phyloP scores from a whole-genome alignment of 352 stramenopile genomes.

The Globisporangium iwayamae region DNA sequence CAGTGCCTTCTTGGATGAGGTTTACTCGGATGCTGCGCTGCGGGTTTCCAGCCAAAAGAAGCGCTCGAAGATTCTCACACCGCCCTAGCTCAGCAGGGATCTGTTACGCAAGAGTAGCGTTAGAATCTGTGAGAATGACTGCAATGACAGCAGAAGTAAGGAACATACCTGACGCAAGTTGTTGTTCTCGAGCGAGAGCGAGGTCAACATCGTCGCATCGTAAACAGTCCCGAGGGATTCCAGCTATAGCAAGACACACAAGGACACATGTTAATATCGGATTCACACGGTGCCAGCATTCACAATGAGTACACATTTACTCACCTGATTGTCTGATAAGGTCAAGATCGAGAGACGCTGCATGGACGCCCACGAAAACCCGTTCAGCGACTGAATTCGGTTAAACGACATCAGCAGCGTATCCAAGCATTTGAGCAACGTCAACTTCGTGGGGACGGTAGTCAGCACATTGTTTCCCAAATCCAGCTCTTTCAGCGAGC shows the following conservation, averaged over 20 bases:
- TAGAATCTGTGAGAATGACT: background rate
- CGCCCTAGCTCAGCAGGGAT: conserved; percentile 64
- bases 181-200: conserved; percentile 83
- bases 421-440: conserved; percentile 46
- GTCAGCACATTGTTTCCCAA: conserved; percentile 65
- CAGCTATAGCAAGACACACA: conserved; percentile 29
- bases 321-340: conserved; percentile 66
- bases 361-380: conserved; percentile 60
- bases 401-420: conserved; percentile 75
- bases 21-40: conserved; percentile 65
- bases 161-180: conserved; percentile 55
- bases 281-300: too few species aligned
- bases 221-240: conserved; percentile 61
- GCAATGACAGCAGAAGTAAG: background rate
- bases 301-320: background rate
- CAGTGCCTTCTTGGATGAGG: conserved; percentile 63
- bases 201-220: conserved; percentile 52
- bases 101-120: conserved; percentile 21
- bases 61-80: conserved; percentile 48
- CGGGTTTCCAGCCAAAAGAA: conserved; percentile 72
- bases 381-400: conserved; percentile 45
- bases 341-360: conserved; percentile 57
- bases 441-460: conserved; percentile 38
- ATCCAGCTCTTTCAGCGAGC: conserved; percentile 67
- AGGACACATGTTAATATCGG: background rate